Evolutionary conservation across 2,329 filamentous ascomycete genomes (phyloP).

Genomic region (Cytospora mali): DNA sequence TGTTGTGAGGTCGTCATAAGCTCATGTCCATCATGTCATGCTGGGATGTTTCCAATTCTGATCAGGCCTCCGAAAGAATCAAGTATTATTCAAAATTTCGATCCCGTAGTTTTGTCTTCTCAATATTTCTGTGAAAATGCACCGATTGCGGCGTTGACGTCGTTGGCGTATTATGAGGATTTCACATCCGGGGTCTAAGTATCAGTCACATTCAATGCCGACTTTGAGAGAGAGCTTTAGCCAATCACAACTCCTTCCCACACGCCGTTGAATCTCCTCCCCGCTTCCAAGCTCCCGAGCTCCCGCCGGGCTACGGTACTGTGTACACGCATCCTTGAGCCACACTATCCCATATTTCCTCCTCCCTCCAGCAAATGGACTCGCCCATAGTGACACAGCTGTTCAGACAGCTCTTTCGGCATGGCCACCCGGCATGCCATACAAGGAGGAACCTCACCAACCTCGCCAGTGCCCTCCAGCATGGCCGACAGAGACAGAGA

Average conservation of each 20-base stretch:
- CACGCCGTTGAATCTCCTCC: conserved; percentile 8
- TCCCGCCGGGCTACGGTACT: neutral
- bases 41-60: no score
- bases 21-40: neutral
- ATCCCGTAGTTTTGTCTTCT: conserved; percentile 1
- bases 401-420: conserved; percentile 83
- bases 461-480: conserved; percentile 43
- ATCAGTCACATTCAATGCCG: neutral
- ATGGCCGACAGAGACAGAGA: conserved; percentile 43
- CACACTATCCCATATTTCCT: neutral
- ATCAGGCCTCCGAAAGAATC: neutral
- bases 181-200: neutral
- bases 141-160: conserved; percentile 18
- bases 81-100: neutral
- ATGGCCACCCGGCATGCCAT: conserved; percentile 60
- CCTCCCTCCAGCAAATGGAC: conserved; percentile 68
- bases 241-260: conserved; percentile 12
- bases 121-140: neutral
- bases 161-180: conserved; percentile 11
- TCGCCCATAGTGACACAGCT: conserved; percentile 76
- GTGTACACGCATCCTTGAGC: neutral
- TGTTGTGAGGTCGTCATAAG: neutral
- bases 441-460: conserved; percentile 48
- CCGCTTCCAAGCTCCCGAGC: neutral
- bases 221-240: conserved; percentile 3